These are phyloP conservation scores for Emmonsiellopsis sp. DNA, from an alignment of 2,329 filamentous ascomycete species.

Conservation along the genomic window DNA sequence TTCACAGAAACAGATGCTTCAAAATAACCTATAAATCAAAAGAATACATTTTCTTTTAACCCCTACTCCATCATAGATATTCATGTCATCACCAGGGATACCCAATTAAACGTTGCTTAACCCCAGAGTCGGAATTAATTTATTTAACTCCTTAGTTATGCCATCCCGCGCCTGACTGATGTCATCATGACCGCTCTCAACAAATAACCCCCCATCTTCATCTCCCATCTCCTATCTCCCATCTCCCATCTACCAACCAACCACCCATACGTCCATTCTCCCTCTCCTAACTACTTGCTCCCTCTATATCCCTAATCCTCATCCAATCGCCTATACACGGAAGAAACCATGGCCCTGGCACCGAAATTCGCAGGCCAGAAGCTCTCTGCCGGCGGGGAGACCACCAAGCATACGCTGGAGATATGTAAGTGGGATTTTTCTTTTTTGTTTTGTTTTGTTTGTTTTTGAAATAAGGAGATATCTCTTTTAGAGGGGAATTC, in stretches of 20 bases:
- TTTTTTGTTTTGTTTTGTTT: too few relatives aligned
- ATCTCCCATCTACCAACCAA: neutral
- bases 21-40: too few relatives aligned
- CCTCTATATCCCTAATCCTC: neutral
- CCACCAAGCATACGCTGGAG: constrained; percentile 28
- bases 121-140: neutral
- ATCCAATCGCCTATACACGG: neutral
- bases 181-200: neutral
- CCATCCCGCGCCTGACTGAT: neutral
- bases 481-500: neutral
- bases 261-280: too few relatives aligned
- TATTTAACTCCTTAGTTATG: neutral
- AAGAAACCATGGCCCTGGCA: constrained; percentile 44
- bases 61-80: too few relatives aligned
- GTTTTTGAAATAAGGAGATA: neutral
- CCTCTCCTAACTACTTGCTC: neutral
- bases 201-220: neutral
- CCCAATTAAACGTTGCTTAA: neutral
- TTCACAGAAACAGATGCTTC: too few relatives aligned
- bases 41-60: too few relatives aligned
- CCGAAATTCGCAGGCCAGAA: constrained; percentile 50
- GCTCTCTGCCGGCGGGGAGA: constrained; percentile 15
- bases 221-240: neutral
- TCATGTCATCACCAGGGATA: too few relatives aligned
- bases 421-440: constrained; percentile 21